These are phyloP conservation scores for Geotrichum restrictum DNA, from an alignment of 1,139 yeast species.

Conservation along the genomic window DNA sequence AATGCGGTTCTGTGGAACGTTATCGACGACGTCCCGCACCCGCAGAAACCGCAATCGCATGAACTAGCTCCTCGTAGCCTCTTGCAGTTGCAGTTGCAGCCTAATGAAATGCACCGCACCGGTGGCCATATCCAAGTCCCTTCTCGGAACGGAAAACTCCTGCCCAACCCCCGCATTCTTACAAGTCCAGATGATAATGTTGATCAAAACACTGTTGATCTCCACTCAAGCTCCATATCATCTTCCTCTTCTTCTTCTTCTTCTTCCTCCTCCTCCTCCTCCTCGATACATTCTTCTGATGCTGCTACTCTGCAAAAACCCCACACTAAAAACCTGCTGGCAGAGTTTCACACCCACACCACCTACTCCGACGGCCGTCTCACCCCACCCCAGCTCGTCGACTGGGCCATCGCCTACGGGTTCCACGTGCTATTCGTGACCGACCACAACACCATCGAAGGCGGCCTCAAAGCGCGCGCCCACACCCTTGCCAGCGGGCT, in stretches of 20 bases:
- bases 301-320: too few species aligned
- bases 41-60: background rate
- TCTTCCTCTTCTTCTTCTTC: too few species aligned
- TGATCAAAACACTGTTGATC: background rate
- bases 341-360: slow-evolving; percentile 31
- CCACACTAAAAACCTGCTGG: slow-evolving; percentile 3
- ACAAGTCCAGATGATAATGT: background rate
- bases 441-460: slow-evolving; percentile 29
- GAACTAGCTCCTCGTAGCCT: too few species aligned
- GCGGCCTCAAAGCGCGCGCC: slow-evolving; percentile 26
- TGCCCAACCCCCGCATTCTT: background rate
- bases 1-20: slow-evolving; percentile 24
- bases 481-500: slow-evolving; percentile 21
- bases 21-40: background rate
- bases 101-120: background rate
- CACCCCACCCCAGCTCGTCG: slow-evolving; percentile 29
- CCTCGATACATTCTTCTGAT: too few species aligned
- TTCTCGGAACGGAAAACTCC: background rate
- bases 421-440: slow-evolving; percentile 29
- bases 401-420: slow-evolving; percentile 33
- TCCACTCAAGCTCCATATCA: too few species aligned
- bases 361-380: slow-evolving; percentile 29
- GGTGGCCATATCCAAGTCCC: background rate
- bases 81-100: background rate
- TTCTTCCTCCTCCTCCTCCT: too few species aligned